Evolutionary conservation across 768 basidiomycete species (phyloP), one percentile per base, ranked within the genome.

Genomic region (Harrya chromipes): DNA sequence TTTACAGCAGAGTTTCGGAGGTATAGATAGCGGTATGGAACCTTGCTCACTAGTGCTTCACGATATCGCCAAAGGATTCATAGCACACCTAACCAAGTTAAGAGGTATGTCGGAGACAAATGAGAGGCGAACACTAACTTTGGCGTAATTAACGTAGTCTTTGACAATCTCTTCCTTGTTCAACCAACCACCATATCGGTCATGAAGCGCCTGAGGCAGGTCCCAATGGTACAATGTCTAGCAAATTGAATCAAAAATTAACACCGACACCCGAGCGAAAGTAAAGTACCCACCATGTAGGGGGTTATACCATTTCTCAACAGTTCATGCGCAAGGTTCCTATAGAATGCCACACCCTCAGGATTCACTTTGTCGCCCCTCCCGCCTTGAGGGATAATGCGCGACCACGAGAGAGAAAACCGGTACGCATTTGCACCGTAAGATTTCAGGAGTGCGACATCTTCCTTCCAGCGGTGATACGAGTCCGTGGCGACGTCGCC

Each of bases 171-270:
- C 83, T 41, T 81, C 78, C 61, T 83, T 84, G 70, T 83, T 82
- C 44, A 87, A 64, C 86, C 86, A 90, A 4, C 87, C 87, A 4
- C 80, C 78, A 63, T 90, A 90, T 46, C 83, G 74, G 51, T 88
- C 82, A 49, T 87, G 81, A 33, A 92, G 77, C 20, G 70, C 82
- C 60, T 85, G 84, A 12, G 89, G 89, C 10, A 89, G 77, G 62
- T 90, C 89, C 89, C 89, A 92, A 64, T 86, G 85, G 61, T 85
- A 85, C 27, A 87, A 65, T 0, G 85, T 87, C 83, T 87, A 52
- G 7, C 31, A 14, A 21, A 45, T 24, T 27, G 21, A 45, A 29
- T 26, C 31, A 31, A 6, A 31, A 31, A 31, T 11, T 6, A 14
- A 31, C 11, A 12, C 31, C 13, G 8, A 31, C 31, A 31, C n/a